Percentiles rank a stretch among this genome's conserved stretches.
Conservation (phyloP, 495 filamentous ascomycete species). For the Cercophora samala region DNA sequence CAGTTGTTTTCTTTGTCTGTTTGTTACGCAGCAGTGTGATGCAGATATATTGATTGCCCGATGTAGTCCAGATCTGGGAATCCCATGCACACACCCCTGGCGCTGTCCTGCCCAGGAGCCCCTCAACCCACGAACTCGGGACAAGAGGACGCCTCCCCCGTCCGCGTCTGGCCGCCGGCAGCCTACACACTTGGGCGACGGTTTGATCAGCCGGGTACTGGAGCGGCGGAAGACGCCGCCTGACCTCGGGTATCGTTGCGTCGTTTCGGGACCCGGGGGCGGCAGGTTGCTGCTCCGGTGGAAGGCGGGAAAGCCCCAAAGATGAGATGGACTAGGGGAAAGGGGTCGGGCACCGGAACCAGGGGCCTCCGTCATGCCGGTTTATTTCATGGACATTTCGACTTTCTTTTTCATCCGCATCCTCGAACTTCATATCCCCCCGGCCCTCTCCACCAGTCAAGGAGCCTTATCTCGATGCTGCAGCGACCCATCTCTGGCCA, state of each 20-base stretch:
- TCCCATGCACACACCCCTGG: background rate
- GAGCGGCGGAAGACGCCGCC: background rate
- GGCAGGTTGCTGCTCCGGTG: background rate
- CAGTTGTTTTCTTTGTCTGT: background rate
- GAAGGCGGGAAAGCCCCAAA: background rate
- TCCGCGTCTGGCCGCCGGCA: background rate
- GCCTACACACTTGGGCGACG: background rate
- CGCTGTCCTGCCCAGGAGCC: background rate
- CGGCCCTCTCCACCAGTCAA: background rate
- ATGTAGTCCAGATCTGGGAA: background rate
- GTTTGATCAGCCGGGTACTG: background rate
- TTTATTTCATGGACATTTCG: background rate
- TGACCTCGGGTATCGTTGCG: background rate
- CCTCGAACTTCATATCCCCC: background rate
- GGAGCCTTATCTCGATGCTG: constrained; percentile 32
- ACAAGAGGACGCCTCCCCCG: background rate
- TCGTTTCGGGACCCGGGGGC: background rate
- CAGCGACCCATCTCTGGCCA: constrained; percentile 18
- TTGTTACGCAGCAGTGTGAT: background rate
- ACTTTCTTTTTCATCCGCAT: too few relatives aligned
- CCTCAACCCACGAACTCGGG: background rate
- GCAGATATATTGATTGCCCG: background rate
- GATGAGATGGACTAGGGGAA: background rate
- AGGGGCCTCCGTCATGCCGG: background rate
- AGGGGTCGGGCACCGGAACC: background rate